Evolutionary conservation across 2,329 filamentous ascomycete genomes (phyloP).

Genomic region (Penicillium sumatraense): DNA sequence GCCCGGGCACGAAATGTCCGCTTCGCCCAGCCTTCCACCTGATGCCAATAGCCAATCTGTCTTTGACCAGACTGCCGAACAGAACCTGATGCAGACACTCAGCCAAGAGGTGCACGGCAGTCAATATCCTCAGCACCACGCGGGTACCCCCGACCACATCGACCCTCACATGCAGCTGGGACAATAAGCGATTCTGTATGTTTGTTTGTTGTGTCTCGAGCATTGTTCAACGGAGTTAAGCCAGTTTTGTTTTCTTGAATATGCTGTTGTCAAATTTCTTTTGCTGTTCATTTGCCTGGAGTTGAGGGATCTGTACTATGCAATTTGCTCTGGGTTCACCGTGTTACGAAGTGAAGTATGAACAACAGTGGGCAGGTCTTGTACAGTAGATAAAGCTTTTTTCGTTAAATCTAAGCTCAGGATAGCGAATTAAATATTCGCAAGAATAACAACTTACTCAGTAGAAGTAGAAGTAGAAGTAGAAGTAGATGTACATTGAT

Average conservation of each 20-base stretch:
- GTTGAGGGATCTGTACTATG: slow-evolving; percentile 12
- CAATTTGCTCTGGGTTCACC: slow-evolving; percentile 13
- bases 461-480: too few relatives aligned
- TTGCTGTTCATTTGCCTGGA: slow-evolving; percentile 5
- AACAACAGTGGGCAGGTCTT: not conserved
- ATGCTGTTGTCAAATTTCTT: not conserved
- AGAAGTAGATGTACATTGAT: too few relatives aligned
- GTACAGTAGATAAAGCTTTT: not conserved
- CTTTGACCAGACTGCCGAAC: slow-evolving; percentile 47
- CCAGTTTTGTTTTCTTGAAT: not conserved
- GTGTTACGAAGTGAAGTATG: not conserved
- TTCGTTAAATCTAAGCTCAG: not conserved
- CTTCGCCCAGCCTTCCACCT: slow-evolving; percentile 40
- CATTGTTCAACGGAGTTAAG: slow-evolving; percentile 1
- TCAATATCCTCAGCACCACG: slow-evolving; percentile 38
- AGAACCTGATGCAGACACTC: slow-evolving; percentile 50
- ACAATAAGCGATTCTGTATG: slow-evolving; percentile 24
- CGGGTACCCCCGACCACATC: slow-evolving; percentile 32
- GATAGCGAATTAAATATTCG: too few relatives aligned
- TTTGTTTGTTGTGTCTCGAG: not conserved
- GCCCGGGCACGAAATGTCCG: slow-evolving; percentile 42
- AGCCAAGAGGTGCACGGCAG: slow-evolving; percentile 48
- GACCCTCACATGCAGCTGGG: slow-evolving; percentile 42
- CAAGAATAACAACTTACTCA: too few relatives aligned
- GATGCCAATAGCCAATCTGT: slow-evolving; percentile 37